phyloP scores from a whole-genome alignment of 768 basidiomycete genomes.

The Tricholoma terreum region DNA sequence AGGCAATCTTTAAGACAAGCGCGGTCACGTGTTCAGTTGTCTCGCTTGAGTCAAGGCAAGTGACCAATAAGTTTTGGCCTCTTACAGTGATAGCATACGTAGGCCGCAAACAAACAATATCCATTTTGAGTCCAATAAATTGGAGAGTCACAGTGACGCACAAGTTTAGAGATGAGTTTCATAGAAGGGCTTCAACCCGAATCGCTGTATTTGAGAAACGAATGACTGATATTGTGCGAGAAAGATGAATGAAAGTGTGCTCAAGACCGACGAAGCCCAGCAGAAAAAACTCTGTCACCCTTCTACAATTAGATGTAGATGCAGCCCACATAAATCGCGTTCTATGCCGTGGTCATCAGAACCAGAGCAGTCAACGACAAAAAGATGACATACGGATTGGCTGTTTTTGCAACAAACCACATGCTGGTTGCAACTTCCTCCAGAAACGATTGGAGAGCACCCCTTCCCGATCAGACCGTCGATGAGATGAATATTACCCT shows the following conservation, averaged over 20 bases:
- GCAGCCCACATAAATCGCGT: constrained; percentile 21
- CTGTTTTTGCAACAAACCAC: constrained; percentile 31
- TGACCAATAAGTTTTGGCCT: too few species aligned
- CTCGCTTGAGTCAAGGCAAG: too few species aligned
- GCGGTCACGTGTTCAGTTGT: too few species aligned
- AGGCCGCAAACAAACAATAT: too few species aligned
- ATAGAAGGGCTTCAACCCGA: background rate
- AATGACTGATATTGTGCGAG: background rate
- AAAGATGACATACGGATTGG: constrained; percentile 14
- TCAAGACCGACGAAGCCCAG: background rate
- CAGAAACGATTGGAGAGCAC: constrained; percentile 20
- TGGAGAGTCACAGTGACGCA: too few species aligned
- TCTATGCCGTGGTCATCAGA: background rate
- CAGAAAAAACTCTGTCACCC: background rate
- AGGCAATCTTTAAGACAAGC: too few species aligned
- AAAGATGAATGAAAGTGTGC: background rate
- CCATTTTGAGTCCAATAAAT: too few species aligned
- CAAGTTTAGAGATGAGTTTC: too few species aligned
- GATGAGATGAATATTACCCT: background rate
- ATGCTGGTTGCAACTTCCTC: constrained; percentile 22
- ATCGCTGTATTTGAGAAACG: background rate
- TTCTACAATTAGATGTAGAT: constrained; percentile 8
- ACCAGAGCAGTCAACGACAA: background rate
- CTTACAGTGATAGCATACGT: too few species aligned
- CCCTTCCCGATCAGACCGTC: constrained; percentile 7